Evolutionary conservation across 2,329 filamentous ascomycete species (phyloP), one percentile per base, ranked within the genome.

Genomic region (Botrytis hyacinthi): DNA sequence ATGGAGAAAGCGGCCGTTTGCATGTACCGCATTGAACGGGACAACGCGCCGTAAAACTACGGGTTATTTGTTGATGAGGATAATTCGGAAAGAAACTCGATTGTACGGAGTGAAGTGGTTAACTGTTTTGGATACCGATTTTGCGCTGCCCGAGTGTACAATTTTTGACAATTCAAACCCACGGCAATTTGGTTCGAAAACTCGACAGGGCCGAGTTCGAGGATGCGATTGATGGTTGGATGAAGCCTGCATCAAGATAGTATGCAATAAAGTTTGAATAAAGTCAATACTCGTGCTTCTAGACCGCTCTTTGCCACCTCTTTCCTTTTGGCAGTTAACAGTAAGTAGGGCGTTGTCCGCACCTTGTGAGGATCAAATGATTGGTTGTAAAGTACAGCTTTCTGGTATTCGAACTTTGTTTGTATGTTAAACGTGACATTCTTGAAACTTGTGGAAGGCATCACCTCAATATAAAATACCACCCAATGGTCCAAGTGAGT

Each of bases 201-300:
- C 26, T 14, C 37, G 63, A 26, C 14, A 37, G 22, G 32, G 20
- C 29, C 18, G 29, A 67, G 44, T 8, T 37, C 4, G 46, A 67
- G 8, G 46, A 26, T 20, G 46, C 16, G 16, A 40, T 67, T 35
- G 44, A 67, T 29, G 32, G 46, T 20, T 67, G 63, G 18, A 66
- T 66, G 63, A 67, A 54, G 35, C 7, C 65, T 68, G 65, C 62
- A 66, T 54, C 14, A 37, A 35, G 26, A 68, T 54, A 54, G 26
- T 18, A 54, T 68, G 46, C 32, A 67, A 67, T 67, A 12, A 12
- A 67, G 7, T 67, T 67, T 29, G 9, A 29, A 46, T 7, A 46
- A 35, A 65, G 22, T 37, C 22, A 37, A n/a, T 37, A 35, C 32
- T 16, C 22, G 14, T 40, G 26, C 37, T 51, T 40, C 51, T 46